phyloP scores from a whole-genome alignment of 2,329 filamentous ascomycete genomes.

The Plenodomus biglobosus region DNA sequence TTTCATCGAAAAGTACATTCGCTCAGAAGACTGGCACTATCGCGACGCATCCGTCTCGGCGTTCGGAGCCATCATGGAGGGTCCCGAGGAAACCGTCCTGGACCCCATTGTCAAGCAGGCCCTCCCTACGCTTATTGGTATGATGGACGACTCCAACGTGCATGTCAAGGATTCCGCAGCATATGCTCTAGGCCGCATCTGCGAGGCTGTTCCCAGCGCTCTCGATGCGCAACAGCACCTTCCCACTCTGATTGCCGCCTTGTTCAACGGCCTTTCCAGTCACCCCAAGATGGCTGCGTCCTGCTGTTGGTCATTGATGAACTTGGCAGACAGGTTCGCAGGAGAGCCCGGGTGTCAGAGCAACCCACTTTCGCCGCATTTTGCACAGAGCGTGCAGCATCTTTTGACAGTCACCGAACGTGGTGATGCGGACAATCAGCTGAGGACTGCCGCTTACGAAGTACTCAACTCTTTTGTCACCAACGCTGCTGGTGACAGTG shows the following conservation, averaged over 20 bases:
- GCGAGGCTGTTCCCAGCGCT: slow-evolving; percentile 86
- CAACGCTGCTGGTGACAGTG: slow-evolving; percentile 84
- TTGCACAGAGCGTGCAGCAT: slow-evolving; percentile 86
- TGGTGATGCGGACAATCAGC: slow-evolving; percentile 78
- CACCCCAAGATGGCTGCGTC: slow-evolving; percentile 96
- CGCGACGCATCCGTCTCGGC: slow-evolving; percentile 95
- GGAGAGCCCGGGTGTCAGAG: slow-evolving; percentile 76
- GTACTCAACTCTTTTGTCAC: slow-evolving; percentile 93
- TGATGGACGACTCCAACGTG: slow-evolving; percentile 85
- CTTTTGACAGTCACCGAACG: slow-evolving; percentile 84
- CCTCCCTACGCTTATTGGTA: slow-evolving; percentile 84
- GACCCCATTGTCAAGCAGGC: slow-evolving; percentile 96
- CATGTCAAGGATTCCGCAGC: slow-evolving; percentile 96
- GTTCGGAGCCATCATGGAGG: slow-evolving; percentile 98
- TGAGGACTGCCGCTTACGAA: slow-evolving; percentile 94
- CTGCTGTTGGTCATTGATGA: slow-evolving; percentile 99
- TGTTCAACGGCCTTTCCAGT: slow-evolving; percentile 87
- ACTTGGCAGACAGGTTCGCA: slow-evolving; percentile 92
- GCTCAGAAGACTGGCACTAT: slow-evolving; percentile 89
- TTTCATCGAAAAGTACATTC: slow-evolving; percentile 90
- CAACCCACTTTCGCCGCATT: slow-evolving; percentile 87
- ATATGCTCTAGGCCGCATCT: slow-evolving; percentile 93
- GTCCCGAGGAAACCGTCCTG: slow-evolving; percentile 87
- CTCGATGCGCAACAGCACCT: slow-evolving; percentile 85
- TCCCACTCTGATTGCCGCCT: slow-evolving; percentile 78